Evolutionary conservation across 345 rosid species (phyloP), one percentile per base, ranked within the genome.

Genomic region (Aegle marmelos): DNA sequence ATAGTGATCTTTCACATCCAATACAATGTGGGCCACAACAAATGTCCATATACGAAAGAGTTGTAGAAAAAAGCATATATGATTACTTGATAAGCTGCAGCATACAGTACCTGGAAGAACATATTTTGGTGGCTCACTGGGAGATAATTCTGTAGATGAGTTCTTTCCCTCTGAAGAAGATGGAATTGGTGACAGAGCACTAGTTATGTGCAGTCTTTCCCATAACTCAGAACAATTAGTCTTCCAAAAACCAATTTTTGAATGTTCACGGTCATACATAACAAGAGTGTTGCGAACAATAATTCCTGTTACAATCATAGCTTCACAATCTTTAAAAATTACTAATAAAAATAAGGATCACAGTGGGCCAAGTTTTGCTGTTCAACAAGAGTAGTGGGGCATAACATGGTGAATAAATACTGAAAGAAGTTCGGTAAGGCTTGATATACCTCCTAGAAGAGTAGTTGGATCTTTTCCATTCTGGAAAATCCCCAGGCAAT

Each of bases 221-320:
- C 95, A 92, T 77, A 96, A 80, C 84, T 91, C 91, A 1, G 98
- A 93, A 82, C 99, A 96, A 79, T 96, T 94, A 27, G 99, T 96
- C 89, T 95, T 96, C 99, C 98, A 92, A 75, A 96, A 96, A 39
- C 99, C 99, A 71, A 94, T 86, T 81, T 86, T 91, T 36, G 91
- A 87, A 82, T 91, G 86, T 80, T 89, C 92, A 28, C 97, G 93
- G 77, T 96, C 98, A 86, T 96, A 96, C 75, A 85, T 83, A 37
- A 94, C 98, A 79, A 96, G 91, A 48, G 97, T 94, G 76, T 96
- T 96, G 73, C 97, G 97, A 28, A 91, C 93, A 70, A 91, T 61
- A 24, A 96, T 96, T 76, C 97, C 99, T 93, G 82, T 77, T 78
- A 56, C 50, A 57, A 54, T 78, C 27, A 53, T 24, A 66, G 8